Conservation (phyloP, 164 flowering plant species). For the Chimonanthus praecox region DNA sequence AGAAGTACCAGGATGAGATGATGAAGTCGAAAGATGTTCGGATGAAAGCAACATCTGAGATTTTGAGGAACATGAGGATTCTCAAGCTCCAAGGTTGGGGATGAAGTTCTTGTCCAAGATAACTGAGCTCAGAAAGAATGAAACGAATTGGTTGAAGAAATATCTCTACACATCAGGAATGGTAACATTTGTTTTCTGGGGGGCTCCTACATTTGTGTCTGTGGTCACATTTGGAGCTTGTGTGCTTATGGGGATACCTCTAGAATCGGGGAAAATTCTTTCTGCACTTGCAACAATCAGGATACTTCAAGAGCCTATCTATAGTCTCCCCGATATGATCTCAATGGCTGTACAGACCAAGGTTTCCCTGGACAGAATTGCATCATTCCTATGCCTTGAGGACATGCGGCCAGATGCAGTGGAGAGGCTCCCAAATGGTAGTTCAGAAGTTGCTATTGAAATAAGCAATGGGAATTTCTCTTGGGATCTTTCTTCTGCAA, state of each 20-base stretch:
- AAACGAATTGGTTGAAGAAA: constrained; percentile 54
- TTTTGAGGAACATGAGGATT: constrained; percentile 71
- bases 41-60: constrained; percentile 69
- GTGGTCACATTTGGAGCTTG: constrained; percentile 57
- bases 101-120: constrained; percentile 62
- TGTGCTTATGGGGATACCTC: constrained; percentile 52
- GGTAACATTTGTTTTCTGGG: constrained; percentile 47
- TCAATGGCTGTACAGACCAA: constrained; percentile 64
- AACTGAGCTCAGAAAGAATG: constrained; percentile 39
- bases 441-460: constrained; percentile 48
- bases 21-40: constrained; percentile 70
- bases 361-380: constrained; percentile 67
- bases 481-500: constrained; percentile 20
- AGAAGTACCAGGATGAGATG: constrained; percentile 43
- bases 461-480: constrained; percentile 36
- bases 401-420: constrained; percentile 41
- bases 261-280: constrained; percentile 59
- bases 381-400: constrained; percentile 52
- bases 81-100: constrained; percentile 83
- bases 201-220: constrained; percentile 60
- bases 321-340: constrained; percentile 52
- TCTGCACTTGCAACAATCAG: constrained; percentile 78
- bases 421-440: constrained; percentile 37
- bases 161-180: constrained; percentile 38
- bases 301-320: constrained; percentile 66